Conservation (phyloP, 2,329 filamentous ascomycete genomes). For the Juglanconis oblonga region DNA sequence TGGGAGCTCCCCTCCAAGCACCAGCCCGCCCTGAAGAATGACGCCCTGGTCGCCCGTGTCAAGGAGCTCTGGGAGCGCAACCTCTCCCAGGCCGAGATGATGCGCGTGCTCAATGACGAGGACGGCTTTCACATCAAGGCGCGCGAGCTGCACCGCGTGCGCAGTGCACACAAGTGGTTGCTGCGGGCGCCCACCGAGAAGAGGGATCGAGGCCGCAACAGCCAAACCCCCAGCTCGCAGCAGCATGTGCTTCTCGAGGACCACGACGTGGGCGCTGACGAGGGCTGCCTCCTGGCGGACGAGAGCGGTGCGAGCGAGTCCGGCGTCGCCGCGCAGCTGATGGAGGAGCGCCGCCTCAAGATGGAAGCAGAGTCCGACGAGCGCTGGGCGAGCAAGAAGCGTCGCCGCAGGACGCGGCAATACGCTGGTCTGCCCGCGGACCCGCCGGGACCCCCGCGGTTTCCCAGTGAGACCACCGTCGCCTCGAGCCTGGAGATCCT, state of each 20-base stretch:
- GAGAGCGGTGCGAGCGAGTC: background rate
- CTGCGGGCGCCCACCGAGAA: slow-evolving; percentile 56
- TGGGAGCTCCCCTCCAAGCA: slow-evolving; percentile 79
- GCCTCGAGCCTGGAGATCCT: slow-evolving; percentile 74
- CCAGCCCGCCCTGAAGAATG: slow-evolving; percentile 68
- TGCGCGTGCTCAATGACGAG: slow-evolving; percentile 65
- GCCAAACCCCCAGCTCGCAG: background rate
- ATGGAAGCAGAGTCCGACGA: slow-evolving; percentile 60
- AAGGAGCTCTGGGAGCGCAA: slow-evolving; percentile 78
- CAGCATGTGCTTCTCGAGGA: background rate
- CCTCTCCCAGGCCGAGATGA: slow-evolving; percentile 69
- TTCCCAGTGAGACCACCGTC: slow-evolving; percentile 79
- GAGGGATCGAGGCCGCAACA: slow-evolving; percentile 15
- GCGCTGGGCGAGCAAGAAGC: slow-evolving; percentile 61
- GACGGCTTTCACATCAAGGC: slow-evolving; percentile 69
- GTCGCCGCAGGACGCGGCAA: slow-evolving; percentile 65
- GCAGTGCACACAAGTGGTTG: slow-evolving; percentile 66
- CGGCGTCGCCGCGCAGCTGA: slow-evolving; percentile 45
- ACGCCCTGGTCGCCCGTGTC: slow-evolving; percentile 63
- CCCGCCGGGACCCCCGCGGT: slow-evolving; percentile 66
- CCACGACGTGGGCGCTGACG: background rate
- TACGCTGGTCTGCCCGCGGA: slow-evolving; percentile 68
- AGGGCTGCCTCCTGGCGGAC: background rate
- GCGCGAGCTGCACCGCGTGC: slow-evolving; percentile 67
- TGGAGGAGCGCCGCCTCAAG: slow-evolving; percentile 50